Base-by-base conservation (phyloP, 2,329 filamentous ascomycete species). In the Lachnellula arida region DNA sequence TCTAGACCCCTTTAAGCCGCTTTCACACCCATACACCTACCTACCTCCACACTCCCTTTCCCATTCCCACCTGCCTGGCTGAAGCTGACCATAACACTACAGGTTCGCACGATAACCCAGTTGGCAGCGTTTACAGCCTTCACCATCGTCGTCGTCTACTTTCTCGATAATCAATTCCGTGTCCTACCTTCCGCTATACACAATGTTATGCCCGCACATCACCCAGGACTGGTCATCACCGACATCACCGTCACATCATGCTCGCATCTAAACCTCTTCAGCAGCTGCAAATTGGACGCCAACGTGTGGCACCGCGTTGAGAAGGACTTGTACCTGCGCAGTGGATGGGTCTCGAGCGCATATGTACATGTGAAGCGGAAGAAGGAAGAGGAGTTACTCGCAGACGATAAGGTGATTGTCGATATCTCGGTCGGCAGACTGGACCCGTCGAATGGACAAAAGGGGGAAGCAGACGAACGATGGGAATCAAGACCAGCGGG, bases 401-500 rank as follows among this genome's bases (percentile, higher is more conserved):
- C 63, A n/a, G 85, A 88, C 63, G 84, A 82, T 65, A 70, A 67
- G 55, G 81, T 90, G 37, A 78, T 90, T 35, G 70, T 88, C 23
- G 86, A 88, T 67, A 72, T 89, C 53, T 81, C 79, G 55, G 79
- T 88, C 15, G 81, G 84, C 19, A 78, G 82, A 46, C 72, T 85
- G 39, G 79, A 86, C 62, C 87, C 87, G 0, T 76, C 65, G 12
- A 62, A 76, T 3, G 73, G 76, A 12, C 75, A 75, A 6, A 81
- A 84, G 55, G 80, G 78, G 14, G 68, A 72, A 48, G 76, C 76
- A 40, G 74, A 81, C 54, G 80, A 81, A 63, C 75, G 75, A 53
- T 90, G 87, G 87, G 87, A 89, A 68, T 76, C 78, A 49, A 77
- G 87, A 53, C 78, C 81, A 2, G 83, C 79, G n/a, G 86, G 85